Conservation (phyloP, 1,139 yeast genomes). For the Debaryomycetaceae sp. region DNA sequence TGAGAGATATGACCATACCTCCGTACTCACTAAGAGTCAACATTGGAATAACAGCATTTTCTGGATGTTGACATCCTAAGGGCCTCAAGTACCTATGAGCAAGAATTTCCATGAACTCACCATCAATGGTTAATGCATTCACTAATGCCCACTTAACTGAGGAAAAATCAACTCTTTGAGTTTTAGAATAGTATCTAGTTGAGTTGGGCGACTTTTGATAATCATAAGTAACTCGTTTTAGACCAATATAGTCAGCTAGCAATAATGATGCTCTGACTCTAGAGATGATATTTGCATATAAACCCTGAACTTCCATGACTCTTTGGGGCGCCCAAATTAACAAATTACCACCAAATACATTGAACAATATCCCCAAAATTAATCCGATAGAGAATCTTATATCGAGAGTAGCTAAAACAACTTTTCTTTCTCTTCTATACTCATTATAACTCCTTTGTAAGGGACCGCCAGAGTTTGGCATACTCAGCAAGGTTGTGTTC, state of each 20-base stretch:
- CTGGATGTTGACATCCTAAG: constrained; percentile 76
- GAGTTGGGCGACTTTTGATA: constrained; percentile 88
- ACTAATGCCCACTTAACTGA: constrained; percentile 87
- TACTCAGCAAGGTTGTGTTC: constrained; percentile 62
- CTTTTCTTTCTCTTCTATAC: constrained; percentile 27
- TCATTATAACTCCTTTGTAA: constrained; percentile 31
- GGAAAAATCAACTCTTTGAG: constrained; percentile 73
- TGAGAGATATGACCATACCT: constrained; percentile 87
- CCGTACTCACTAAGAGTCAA: constrained; percentile 90
- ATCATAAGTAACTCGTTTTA: constrained; percentile 89
- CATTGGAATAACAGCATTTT: constrained; percentile 84
- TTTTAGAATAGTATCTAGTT: constrained; percentile 76
- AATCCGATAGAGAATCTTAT: constrained; percentile 86
- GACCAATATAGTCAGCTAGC: constrained; percentile 83
- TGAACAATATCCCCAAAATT: constrained; percentile 74
- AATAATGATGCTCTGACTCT: constrained; percentile 68
- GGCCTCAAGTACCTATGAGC: constrained; percentile 93
- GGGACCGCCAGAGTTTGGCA: constrained; percentile 48
- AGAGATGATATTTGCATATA: constrained; percentile 79
- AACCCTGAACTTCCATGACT: constrained; percentile 78
- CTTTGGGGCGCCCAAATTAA: constrained; percentile 77
- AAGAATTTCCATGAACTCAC: constrained; percentile 86
- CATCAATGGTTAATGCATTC: constrained; percentile 88
- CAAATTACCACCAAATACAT: constrained; percentile 81
- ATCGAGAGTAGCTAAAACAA: constrained; percentile 72